These are phyloP conservation scores for Yamadazyma philogaea DNA, from an alignment of 805 yeast genomes.

Conservation along the genomic window DNA sequence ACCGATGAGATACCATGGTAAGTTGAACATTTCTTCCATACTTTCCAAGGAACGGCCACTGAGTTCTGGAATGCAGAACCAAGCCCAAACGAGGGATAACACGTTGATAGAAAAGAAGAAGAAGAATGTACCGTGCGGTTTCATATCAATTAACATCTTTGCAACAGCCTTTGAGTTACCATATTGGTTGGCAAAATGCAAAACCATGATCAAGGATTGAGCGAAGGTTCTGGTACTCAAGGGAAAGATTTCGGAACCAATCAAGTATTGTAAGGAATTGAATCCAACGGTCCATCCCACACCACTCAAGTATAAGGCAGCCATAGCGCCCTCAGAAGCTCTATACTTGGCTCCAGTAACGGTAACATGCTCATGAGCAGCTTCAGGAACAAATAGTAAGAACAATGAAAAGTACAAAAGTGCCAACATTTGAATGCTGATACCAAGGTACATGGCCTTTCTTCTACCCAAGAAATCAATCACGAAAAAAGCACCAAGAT, in stretches of 20 bases:
- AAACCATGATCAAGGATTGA: conserved; percentile 49
- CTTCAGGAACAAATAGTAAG: conserved; percentile 44
- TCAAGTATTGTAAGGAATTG: conserved; percentile 53
- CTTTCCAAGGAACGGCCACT: conserved; percentile 50
- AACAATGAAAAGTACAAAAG: conserved; percentile 48
- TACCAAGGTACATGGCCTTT: conserved; percentile 47
- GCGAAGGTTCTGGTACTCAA: conserved; percentile 48
- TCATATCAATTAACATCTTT: conserved; percentile 45
- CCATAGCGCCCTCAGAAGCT: conserved; percentile 49
- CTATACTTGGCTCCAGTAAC: conserved; percentile 28
- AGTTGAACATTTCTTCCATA: conserved; percentile 49
- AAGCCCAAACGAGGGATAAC: conserved; percentile 44
- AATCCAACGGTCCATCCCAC: conserved; percentile 60
- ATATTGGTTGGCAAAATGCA: conserved; percentile 56
- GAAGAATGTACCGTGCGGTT: conserved; percentile 49
- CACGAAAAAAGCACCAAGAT: conserved; percentile 49
- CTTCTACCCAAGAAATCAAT: conserved; percentile 55
- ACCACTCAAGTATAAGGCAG: conserved; percentile 49
- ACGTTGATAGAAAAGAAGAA: conserved; percentile 45
- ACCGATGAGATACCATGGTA: conserved; percentile 59
- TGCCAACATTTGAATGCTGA: conserved; percentile 40
- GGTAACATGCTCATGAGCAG: conserved; percentile 27
- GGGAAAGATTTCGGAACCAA: conserved; percentile 56
- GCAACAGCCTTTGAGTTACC: conserved; percentile 58
- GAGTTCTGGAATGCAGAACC: conserved; percentile 51